Conservation (phyloP, 108 stramenopile species). For the Schizochytrium sp. region DNA sequence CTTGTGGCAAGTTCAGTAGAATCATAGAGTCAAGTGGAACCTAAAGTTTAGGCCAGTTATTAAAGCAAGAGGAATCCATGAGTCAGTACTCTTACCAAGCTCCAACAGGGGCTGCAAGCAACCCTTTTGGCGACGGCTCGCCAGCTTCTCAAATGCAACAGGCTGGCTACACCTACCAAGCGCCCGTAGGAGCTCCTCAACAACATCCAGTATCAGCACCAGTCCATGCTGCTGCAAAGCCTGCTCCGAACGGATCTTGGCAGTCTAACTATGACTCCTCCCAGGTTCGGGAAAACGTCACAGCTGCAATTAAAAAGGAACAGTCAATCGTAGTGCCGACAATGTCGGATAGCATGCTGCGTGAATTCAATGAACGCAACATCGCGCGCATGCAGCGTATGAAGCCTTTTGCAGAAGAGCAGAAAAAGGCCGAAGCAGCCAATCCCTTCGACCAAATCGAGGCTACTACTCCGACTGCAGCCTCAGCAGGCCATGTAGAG, state of each 20-base stretch:
- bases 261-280: background rate
- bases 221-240: background rate
- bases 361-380: conserved; percentile 6
- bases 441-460: conserved; percentile 53
- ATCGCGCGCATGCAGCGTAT: conserved; percentile 55
- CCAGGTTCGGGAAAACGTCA: conserved; percentile 19
- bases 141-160: too few relatives aligned
- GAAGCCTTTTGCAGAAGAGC: background rate
- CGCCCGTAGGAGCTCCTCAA: too few relatives aligned
- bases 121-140: too few relatives aligned
- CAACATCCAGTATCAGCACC: too few relatives aligned
- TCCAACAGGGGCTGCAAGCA: too few relatives aligned
- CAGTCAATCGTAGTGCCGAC: conserved; percentile 59
- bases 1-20: too few relatives aligned
- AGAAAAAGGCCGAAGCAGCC: background rate
- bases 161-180: too few relatives aligned
- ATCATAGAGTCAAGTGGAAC: too few relatives aligned
- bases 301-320: conserved; percentile 9
- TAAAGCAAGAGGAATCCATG: too few relatives aligned
- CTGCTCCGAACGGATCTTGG: background rate
- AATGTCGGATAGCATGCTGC: conserved; percentile 48
- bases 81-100: too few relatives aligned
- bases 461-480: background rate
- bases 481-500: background rate
- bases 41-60: too few relatives aligned